These are phyloP conservation scores for Debaryomyces maramus DNA, from an alignment of 805 yeast species.

Conservation along the genomic window DNA sequence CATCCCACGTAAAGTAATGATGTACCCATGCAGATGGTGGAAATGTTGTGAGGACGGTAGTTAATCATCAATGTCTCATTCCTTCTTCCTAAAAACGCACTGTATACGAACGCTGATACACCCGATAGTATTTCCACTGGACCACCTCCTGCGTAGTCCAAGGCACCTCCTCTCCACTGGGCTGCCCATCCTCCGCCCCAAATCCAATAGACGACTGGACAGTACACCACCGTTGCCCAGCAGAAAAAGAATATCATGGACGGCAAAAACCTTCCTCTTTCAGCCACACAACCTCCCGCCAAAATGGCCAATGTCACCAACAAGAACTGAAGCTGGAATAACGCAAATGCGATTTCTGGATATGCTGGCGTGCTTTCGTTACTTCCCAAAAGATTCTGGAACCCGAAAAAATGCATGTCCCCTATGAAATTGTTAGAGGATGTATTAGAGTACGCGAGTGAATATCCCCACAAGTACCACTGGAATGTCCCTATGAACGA, in stretches of 20 bases:
- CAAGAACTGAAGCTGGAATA: conserved; percentile 87
- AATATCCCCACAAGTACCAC: conserved; percentile 99
- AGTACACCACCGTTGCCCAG: conserved; percentile 90
- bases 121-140: conserved; percentile 94
- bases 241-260: conserved; percentile 76
- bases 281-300: conserved; percentile 85
- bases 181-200: conserved; percentile 98
- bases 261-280: conserved; percentile 87
- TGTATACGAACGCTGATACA: conserved; percentile 82
- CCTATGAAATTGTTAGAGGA: conserved; percentile 88
- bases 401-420: conserved; percentile 78
- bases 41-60: conserved; percentile 93
- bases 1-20: conserved; percentile 89
- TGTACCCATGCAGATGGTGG: conserved; percentile 88
- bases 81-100: conserved; percentile 79
- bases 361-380: conserved; percentile 43
- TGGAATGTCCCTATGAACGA: conserved; percentile 76
- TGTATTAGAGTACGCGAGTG: conserved; percentile 79
- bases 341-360: conserved; percentile 84
- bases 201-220: conserved; percentile 94
- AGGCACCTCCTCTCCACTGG: conserved; percentile 72
- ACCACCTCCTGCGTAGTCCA: conserved; percentile 98
- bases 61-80: conserved; percentile 74
- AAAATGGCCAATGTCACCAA: conserved; percentile 90
- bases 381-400: conserved; percentile 63